Conservation (phyloP, 129 eudicot species). For the Tagetes erecta region DNA sequence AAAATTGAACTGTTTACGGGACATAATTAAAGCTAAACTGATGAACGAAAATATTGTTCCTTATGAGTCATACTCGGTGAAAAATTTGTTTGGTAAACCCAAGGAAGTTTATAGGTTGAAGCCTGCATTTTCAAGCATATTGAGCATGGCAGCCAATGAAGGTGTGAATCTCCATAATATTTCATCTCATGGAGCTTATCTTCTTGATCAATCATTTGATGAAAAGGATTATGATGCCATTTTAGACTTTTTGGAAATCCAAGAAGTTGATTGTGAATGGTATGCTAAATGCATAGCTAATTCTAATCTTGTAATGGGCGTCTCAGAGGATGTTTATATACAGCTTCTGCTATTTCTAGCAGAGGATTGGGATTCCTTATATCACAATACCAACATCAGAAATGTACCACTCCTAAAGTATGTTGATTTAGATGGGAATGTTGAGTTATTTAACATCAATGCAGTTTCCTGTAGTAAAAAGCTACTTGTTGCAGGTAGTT, state of each 20-base stretch:
- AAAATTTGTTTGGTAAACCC: constrained; percentile 50
- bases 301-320: constrained; percentile 46
- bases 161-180: constrained; percentile 40
- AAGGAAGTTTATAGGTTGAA: constrained; percentile 47
- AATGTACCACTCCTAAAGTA: constrained; percentile 45
- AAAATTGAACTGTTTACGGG: constrained; percentile 36
- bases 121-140: constrained; percentile 48
- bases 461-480: constrained; percentile 1
- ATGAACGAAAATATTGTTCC: constrained; percentile 44
- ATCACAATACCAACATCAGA: constrained; percentile 36
- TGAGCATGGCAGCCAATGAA: constrained; percentile 32
- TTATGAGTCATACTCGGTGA: constrained; percentile 42
- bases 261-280: constrained; percentile 44
- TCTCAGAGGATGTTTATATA: constrained; percentile 39
- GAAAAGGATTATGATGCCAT: constrained; percentile 23
- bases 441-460: constrained; percentile 29
- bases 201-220: constrained; percentile 50
- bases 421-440: constrained; percentile 26
- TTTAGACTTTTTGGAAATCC: constrained; percentile 41
- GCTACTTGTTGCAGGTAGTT: constrained; percentile 23
- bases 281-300: constrained; percentile 57
- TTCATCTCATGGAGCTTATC: constrained; percentile 52
- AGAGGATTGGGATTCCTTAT: constrained; percentile 39
- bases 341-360: constrained; percentile 50
- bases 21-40: constrained; percentile 34